Evolutionary conservation across 176 grass and related monocot genomes (phyloP).

Genomic region (Musa troglodytarum): DNA sequence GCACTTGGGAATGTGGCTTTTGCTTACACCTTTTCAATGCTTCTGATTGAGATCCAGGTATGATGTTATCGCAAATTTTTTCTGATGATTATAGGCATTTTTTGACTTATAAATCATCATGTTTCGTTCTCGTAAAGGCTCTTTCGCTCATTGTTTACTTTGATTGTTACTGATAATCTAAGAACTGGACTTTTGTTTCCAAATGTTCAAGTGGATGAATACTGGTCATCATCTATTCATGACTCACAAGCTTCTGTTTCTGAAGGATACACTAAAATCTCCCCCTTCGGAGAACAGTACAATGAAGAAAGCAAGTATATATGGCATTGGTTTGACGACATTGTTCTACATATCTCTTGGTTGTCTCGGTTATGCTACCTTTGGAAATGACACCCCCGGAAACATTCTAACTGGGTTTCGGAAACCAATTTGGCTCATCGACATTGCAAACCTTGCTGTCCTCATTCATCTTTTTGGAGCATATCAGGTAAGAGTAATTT

Average conservation of each 20-base stretch:
- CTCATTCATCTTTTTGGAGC: conserved; percentile 66
- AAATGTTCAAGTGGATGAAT: neutral
- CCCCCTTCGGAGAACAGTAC: conserved; percentile 60
- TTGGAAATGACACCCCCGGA: conserved; percentile 49
- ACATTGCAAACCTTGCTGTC: conserved; percentile 65
- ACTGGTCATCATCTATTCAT: neutral
- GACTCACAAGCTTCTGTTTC: neutral
- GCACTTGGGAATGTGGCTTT: conserved; percentile 87
- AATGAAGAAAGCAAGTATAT: conserved; percentile 71
- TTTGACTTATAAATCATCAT: too few species aligned
- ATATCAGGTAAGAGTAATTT: conserved; percentile 45
- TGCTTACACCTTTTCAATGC: conserved; percentile 80
- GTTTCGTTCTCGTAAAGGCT: too few species aligned
- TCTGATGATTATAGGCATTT: neutral
- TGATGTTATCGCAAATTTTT: too few species aligned
- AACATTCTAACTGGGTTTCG: conserved; percentile 56
- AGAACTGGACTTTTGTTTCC: neutral
- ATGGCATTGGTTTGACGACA: conserved; percentile 63
- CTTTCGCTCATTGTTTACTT: neutral
- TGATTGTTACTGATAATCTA: neutral
- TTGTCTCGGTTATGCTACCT: conserved; percentile 59
- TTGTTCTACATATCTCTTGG: conserved; percentile 68
- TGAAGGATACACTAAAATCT: conserved; percentile 62
- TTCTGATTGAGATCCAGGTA: conserved; percentile 87
- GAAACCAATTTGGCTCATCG: conserved; percentile 66